Percentiles rank a stretch among this genome's conserved stretches.
Evolutionary conservation across 345 rosid genomes (phyloP).

Genomic region (Bruguiera sexangula): DNA sequence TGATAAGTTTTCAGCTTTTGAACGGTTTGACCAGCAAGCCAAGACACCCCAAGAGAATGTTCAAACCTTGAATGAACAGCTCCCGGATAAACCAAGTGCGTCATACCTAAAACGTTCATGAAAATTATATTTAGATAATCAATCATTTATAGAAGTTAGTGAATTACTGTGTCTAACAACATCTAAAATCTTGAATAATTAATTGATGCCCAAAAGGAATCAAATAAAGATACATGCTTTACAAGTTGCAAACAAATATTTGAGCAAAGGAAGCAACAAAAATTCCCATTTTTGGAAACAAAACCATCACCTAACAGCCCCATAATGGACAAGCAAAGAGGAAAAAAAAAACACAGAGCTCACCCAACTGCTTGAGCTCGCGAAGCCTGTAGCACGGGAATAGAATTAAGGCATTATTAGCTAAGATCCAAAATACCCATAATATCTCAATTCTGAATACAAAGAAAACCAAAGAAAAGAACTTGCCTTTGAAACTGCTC

Average conservation of each 20-base stretch:
- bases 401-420: not conserved
- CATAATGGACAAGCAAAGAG: not conserved
- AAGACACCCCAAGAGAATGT: slow-evolving; percentile 91
- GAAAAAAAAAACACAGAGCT: slow-evolving; percentile 21
- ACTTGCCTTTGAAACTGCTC: slow-evolving; percentile 89
- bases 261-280: too few relatives aligned
- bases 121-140: not conserved
- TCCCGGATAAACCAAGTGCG: slow-evolving; percentile 85
- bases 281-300: too few relatives aligned
- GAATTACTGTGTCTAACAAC: slow-evolving; percentile 2
- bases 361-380: slow-evolving; percentile 90
- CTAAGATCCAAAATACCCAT: not conserved
- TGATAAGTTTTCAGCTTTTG: slow-evolving; percentile 60
- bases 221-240: too few relatives aligned
- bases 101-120: slow-evolving; percentile 50
- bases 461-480: not conserved
- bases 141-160: not conserved
- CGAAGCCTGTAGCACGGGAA: slow-evolving; percentile 63
- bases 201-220: not conserved
- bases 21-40: slow-evolving; percentile 79
- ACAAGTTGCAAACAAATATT: too few relatives aligned
- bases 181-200: not conserved
- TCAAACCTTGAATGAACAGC: slow-evolving; percentile 91
- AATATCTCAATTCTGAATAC: not conserved
- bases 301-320: too few relatives aligned